Conservation (phyloP, 208 protist genomes). For the Crithidia mellificae region DNA sequence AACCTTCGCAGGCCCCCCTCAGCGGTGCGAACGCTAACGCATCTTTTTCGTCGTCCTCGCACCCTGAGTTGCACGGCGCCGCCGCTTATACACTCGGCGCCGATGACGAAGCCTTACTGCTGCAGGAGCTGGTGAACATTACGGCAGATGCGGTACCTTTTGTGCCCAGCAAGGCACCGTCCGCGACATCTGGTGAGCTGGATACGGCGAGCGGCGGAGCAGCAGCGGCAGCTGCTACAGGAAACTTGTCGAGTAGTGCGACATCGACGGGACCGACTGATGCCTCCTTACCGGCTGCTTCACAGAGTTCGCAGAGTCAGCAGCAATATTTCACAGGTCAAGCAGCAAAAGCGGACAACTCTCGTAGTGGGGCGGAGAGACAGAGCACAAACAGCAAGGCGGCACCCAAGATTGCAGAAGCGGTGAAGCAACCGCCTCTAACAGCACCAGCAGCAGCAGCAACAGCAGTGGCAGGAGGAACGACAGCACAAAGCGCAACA, state of each 20-base stretch:
- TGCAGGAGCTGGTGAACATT: constrained; percentile 39
- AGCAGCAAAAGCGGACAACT: neutral
- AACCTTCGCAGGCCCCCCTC: neutral
- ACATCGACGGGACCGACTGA: neutral
- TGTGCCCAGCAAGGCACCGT: constrained; percentile 13
- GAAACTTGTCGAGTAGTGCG: too few species aligned
- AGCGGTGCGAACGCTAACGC: neutral
- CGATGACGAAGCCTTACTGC: constrained; percentile 33
- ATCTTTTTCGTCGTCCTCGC: neutral
- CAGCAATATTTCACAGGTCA: too few species aligned
- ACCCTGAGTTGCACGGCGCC: neutral
- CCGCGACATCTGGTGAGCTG: neutral
- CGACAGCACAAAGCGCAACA: too few species aligned
- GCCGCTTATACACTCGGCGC: constrained; percentile 15
- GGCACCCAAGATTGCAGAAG: neutral
- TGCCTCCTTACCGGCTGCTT: neutral
- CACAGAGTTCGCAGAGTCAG: too few species aligned
- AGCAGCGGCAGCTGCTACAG: neutral
- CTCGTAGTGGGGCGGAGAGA: neutral
- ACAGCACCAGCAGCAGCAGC: too few species aligned
- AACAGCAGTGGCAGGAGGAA: too few species aligned
- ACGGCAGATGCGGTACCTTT: constrained; percentile 27
- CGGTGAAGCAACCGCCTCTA: too few species aligned
- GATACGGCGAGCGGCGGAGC: neutral
- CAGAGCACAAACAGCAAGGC: too few species aligned